A percentile compares a stretch with the other conserved stretches of the same genome.
These are phyloP conservation scores for Cyclostephanos invisitatus DNA, from an alignment of 108 stramenopile genomes.

Conservation along the genomic window DNA sequence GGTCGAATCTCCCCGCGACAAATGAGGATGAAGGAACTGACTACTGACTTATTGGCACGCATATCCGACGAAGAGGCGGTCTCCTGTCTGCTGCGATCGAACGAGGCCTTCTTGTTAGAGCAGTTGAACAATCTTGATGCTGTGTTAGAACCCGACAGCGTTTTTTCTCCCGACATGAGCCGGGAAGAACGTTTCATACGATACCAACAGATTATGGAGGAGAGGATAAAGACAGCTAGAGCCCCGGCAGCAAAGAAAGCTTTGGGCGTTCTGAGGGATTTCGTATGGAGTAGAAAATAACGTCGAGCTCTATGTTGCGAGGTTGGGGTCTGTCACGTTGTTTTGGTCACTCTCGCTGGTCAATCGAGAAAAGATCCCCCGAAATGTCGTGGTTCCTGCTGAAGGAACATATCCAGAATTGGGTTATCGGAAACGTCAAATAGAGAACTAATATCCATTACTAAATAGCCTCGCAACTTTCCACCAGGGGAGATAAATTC, in stretches of 20 bases:
- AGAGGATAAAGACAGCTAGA: conserved; percentile 29
- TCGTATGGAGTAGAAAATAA: conserved; percentile 44
- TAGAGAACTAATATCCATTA: too few relatives aligned
- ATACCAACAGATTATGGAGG: conserved; percentile 38
- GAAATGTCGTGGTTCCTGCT: too few relatives aligned
- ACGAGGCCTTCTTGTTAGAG: conserved; percentile 45
- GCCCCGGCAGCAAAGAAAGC: conserved; percentile 34
- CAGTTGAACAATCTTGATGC: conserved; percentile 45
- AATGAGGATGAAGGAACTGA: conserved; percentile 50
- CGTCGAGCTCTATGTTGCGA: too few relatives aligned
- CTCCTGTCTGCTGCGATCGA: conserved; percentile 14
- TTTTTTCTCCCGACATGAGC: conserved; percentile 30
- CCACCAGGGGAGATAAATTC: conserved; percentile 32
- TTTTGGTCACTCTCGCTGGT: too few relatives aligned
- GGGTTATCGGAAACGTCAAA: too few relatives aligned
- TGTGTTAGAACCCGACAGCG: conserved; percentile 38
- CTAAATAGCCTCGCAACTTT: conserved; percentile 17
- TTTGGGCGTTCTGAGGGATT: conserved; percentile 33
- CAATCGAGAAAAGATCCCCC: too few relatives aligned
- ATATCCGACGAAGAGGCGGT: conserved; percentile 33
- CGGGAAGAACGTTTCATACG: conserved; percentile 34
- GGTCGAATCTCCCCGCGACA: conserved; percentile 45
- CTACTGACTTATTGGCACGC: conserved; percentile 25
- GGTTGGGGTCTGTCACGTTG: too few relatives aligned
- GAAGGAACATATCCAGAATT: too few relatives aligned